phyloP scores from a whole-genome alignment of 2,329 filamentous ascomycete species.

The Ophiocordyceps camponoti-saundersi region DNA sequence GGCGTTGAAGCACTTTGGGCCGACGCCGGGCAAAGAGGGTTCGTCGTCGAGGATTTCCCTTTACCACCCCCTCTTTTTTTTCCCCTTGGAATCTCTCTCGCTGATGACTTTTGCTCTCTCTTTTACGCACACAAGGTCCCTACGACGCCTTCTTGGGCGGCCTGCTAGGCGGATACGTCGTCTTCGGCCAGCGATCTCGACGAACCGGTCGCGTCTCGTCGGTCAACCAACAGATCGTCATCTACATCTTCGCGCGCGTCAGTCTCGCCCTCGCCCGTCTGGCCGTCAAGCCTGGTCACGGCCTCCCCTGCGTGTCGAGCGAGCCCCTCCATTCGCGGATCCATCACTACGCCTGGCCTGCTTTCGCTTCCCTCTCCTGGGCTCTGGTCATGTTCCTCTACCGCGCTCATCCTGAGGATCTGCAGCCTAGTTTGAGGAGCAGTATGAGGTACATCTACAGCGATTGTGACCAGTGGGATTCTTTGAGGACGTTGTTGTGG shows the following conservation, averaged over 20 bases:
- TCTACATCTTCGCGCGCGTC: slow-evolving; percentile 93
- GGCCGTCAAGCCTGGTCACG: slow-evolving; percentile 48
- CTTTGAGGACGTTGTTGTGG: slow-evolving; percentile 66
- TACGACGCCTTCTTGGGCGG: slow-evolving; percentile 81
- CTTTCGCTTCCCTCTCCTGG: slow-evolving; percentile 84
- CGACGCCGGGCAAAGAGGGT: slow-evolving; percentile 43
- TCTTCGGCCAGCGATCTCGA: slow-evolving; percentile 56
- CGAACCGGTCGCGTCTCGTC: slow-evolving; percentile 55
- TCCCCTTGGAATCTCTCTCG: not conserved
- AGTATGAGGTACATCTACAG: slow-evolving; percentile 97
- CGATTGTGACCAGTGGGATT: slow-evolving; percentile 81
- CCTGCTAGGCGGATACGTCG: slow-evolving; percentile 74
- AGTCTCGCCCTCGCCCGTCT: slow-evolving; percentile 70
- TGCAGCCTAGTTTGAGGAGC: slow-evolving; percentile 79
- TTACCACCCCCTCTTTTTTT: not conserved
- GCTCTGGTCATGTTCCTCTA: slow-evolving; percentile 92
- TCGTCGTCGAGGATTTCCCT: not conserved
- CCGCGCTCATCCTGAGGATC: slow-evolving; percentile 73
- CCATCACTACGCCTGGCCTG: slow-evolving; percentile 68
- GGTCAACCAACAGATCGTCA: slow-evolving; percentile 92
- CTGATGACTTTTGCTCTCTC: not conserved
- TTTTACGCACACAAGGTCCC: slow-evolving; percentile 25
- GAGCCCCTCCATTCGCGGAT: slow-evolving; percentile 32
- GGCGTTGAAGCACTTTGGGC: slow-evolving; percentile 45
- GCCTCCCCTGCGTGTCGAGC: slow-evolving; percentile 31